phyloP scores from a whole-genome alignment of 1,139 yeast species.

The Protomyces lactucae-debilis region DNA sequence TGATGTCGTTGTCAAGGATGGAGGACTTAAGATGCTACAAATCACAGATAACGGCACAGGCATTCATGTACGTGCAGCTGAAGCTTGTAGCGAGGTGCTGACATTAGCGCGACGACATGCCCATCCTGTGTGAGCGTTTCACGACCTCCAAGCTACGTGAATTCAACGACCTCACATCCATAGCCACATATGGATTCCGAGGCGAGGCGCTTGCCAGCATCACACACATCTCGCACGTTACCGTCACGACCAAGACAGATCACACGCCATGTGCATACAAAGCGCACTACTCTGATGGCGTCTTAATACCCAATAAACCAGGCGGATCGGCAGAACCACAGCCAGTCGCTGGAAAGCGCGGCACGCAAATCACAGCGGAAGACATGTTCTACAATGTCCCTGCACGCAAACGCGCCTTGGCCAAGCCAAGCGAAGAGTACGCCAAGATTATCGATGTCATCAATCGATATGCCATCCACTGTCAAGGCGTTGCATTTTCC shows the following conservation, averaged over 20 bases:
- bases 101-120: constrained; percentile 52
- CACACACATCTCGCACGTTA: constrained; percentile 56
- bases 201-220: constrained; percentile 79
- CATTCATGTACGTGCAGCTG: constrained; percentile 40
- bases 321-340: constrained; percentile 49
- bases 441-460: constrained; percentile 73
- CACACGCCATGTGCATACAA: constrained; percentile 60
- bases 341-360: constrained; percentile 81
- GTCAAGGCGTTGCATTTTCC: constrained; percentile 62
- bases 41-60: constrained; percentile 79
- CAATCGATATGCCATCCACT: constrained; percentile 77
- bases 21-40: constrained; percentile 57
- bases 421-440: constrained; percentile 69
- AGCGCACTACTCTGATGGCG: constrained; percentile 40
- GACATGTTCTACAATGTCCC: constrained; percentile 88
- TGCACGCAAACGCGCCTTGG: constrained; percentile 63
- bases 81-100: background rate
- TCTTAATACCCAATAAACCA: constrained; percentile 35
- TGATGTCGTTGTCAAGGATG: constrained; percentile 59
- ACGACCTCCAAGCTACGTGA: constrained; percentile 63
- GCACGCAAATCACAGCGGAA: constrained; percentile 71
- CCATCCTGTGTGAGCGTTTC: constrained; percentile 57
- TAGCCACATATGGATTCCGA: constrained; percentile 66
- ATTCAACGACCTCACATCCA: constrained; percentile 50
- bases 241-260: constrained; percentile 69